Conservation (phyloP, 257 asterid species). For the Hygrophila difformis region DNA sequence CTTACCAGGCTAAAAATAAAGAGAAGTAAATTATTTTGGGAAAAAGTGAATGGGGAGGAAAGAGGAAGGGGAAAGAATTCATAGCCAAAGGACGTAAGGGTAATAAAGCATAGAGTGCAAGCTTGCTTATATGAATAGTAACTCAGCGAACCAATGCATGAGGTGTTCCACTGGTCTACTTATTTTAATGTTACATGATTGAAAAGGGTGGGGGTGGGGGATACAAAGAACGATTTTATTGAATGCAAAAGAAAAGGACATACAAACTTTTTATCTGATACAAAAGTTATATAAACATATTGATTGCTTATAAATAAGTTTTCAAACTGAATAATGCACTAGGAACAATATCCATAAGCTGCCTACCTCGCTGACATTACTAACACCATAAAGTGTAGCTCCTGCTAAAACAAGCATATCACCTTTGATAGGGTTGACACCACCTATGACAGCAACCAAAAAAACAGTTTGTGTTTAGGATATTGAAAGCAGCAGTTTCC, state of each 20-base stretch:
- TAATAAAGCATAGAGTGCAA: too few relatives aligned
- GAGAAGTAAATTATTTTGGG: too few relatives aligned
- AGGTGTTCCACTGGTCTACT: too few relatives aligned
- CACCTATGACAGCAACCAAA: conserved; percentile 38
- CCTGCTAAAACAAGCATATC: conserved; percentile 80
- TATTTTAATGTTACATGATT: too few relatives aligned
- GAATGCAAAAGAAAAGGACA: background rate
- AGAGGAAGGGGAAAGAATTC: background rate
- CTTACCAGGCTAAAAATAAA: background rate
- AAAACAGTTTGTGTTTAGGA: too few relatives aligned
- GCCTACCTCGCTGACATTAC: conserved; percentile 83
- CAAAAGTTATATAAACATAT: too few relatives aligned
- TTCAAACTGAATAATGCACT: conserved; percentile 6
- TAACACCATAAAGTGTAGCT: conserved; percentile 79
- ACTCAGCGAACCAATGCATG: background rate
- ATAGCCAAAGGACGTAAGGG: background rate
- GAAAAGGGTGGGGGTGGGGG: too few relatives aligned
- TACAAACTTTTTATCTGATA: background rate
- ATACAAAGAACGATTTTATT: too few relatives aligned
- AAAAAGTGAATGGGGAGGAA: background rate
- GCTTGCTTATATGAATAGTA: background rate
- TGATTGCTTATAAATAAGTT: too few relatives aligned
- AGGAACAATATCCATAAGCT: conserved; percentile 6
- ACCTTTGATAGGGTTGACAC: conserved; percentile 76
- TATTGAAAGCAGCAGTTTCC: too few relatives aligned